Conservation (phyloP, 495 filamentous ascomycete species). For the Aspergillus campestris region DNA sequence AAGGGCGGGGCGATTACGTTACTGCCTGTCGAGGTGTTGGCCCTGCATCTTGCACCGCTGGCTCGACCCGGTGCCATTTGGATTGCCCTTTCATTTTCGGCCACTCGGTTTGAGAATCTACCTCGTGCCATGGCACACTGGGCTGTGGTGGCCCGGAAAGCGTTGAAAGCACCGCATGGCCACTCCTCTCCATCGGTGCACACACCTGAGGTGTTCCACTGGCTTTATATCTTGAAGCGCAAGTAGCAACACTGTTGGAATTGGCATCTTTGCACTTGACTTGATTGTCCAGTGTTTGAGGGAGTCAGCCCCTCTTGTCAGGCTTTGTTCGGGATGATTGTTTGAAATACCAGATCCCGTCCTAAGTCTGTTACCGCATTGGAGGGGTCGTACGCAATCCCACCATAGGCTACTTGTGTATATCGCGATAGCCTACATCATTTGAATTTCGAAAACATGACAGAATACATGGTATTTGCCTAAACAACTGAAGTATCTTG, state of each 20-base stretch:
- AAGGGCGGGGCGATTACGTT: conserved; percentile 6
- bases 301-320: too few relatives aligned
- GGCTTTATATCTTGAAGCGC: conserved; percentile 32
- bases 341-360: background rate
- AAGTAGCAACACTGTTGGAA: conserved; percentile 10
- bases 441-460: too few relatives aligned
- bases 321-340: too few relatives aligned
- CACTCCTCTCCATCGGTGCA: conserved; percentile 21
- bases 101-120: conserved; percentile 26
- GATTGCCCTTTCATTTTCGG: conserved; percentile 33
- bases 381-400: too few relatives aligned
- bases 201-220: conserved; percentile 33
- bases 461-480: too few relatives aligned
- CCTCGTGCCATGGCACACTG: conserved; percentile 19
- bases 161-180: conserved; percentile 32
- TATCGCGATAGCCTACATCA: too few relatives aligned
- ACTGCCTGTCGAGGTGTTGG: conserved; percentile 30
- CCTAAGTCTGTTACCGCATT: background rate
- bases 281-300: too few relatives aligned
- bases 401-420: too few relatives aligned
- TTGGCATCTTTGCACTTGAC: background rate
- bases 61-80: conserved; percentile 24
- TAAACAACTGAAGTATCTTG: background rate
- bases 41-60: conserved; percentile 28
- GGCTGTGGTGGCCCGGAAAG: conserved; percentile 24